These are phyloP conservation scores for Mesembryanthemum crystallinum DNA, from an alignment of 148 eudicot genomes.

Conservation along the genomic window DNA sequence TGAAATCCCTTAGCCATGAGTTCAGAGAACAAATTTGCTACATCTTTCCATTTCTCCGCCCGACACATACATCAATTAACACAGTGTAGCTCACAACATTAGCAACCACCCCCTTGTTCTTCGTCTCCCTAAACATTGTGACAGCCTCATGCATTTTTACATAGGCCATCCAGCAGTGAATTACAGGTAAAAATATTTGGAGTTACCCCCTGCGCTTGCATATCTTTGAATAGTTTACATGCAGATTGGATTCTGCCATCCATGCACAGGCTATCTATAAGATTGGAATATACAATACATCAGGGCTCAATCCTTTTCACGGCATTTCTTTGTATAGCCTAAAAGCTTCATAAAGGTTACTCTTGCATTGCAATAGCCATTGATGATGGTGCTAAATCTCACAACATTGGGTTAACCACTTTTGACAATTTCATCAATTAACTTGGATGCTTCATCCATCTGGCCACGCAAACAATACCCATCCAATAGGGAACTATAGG, in stretches of 20 bases:
- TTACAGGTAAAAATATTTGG: background rate
- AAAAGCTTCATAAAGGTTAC: background rate
- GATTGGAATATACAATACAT: background rate
- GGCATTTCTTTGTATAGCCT: background rate
- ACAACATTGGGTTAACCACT: background rate
- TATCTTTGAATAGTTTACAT: background rate
- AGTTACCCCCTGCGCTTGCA: constrained; percentile 3
- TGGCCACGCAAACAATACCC: constrained; percentile 26
- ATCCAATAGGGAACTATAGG: constrained; percentile 21
- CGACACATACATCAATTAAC: constrained; percentile 11
- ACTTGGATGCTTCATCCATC: background rate
- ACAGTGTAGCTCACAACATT: background rate
- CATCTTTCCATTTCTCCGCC: background rate
- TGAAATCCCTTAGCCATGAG: background rate
- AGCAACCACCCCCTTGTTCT: background rate
- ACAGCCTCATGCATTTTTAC: constrained; percentile 7
- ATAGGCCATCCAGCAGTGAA: constrained; percentile 1
- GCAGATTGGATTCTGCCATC: background rate
- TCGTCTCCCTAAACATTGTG: background rate
- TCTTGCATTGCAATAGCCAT: background rate
- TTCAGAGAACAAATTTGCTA: background rate
- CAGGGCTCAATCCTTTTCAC: background rate
- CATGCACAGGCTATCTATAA: constrained; percentile 10
- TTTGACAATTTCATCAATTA: background rate
- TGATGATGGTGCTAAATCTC: background rate